phyloP scores from a whole-genome alignment of 352 stramenopile genomes.

The Globisporangium middletonii region DNA sequence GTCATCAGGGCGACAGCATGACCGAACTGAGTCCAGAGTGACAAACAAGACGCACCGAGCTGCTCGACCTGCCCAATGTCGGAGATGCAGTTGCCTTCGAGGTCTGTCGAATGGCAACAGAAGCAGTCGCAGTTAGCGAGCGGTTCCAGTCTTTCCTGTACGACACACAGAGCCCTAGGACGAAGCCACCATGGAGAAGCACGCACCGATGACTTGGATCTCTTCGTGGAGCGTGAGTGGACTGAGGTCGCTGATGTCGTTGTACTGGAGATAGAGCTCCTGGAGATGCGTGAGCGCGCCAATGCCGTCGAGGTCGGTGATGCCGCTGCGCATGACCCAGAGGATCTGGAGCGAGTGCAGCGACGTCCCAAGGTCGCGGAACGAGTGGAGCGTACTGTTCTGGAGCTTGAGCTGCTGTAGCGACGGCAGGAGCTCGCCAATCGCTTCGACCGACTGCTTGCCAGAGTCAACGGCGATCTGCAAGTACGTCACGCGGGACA shows the following conservation, averaged over 20 bases:
- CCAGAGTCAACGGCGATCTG: constrained; percentile 65
- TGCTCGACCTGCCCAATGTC: constrained; percentile 79
- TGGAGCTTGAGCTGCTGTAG: constrained; percentile 60
- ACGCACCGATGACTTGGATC: constrained; percentile 62
- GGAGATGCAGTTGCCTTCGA: constrained; percentile 60
- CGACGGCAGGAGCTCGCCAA: constrained; percentile 72
- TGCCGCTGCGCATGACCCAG: constrained; percentile 52
- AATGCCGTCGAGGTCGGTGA: constrained; percentile 84
- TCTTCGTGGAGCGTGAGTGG: constrained; percentile 83
- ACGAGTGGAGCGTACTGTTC: constrained; percentile 61
- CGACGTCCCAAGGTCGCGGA: constrained; percentile 80
- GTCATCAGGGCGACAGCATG: background rate
- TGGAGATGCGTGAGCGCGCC: constrained; percentile 67
- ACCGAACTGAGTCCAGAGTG: background rate
- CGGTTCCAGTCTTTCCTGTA: background rate
- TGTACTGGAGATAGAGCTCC: constrained; percentile 74
- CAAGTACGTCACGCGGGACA: constrained; percentile 46
- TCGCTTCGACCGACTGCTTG: constrained; percentile 77
- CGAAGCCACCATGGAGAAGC: background rate
- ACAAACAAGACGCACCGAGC: constrained; percentile 32
- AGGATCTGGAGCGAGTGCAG: constrained; percentile 62
- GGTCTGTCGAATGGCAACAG: constrained; percentile 24
- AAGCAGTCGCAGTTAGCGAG: background rate
- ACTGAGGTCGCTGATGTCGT: constrained; percentile 74
- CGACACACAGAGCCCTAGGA: background rate